Percentiles rank a stretch among this genome's conserved stretches.
phyloP scores from a whole-genome alignment of 768 basidiomycete genomes.

The Tulasnella sp. region DNA sequence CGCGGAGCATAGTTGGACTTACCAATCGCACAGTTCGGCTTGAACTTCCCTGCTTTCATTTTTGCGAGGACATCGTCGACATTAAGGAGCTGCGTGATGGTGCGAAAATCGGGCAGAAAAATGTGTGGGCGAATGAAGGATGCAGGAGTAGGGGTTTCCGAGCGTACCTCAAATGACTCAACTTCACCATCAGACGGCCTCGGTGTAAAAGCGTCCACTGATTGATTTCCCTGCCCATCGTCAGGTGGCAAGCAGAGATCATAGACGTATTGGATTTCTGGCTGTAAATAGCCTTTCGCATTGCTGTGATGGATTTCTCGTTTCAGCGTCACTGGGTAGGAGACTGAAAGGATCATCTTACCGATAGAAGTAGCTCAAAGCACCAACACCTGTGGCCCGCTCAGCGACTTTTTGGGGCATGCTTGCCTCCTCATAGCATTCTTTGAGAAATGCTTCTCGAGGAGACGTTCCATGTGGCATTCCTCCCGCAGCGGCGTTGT shows the following conservation, averaged over 20 bases:
- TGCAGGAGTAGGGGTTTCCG: background rate
- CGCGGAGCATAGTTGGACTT: constrained; percentile 23
- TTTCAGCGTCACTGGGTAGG: background rate
- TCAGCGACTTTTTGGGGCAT: constrained; percentile 55
- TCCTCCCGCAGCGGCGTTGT: constrained; percentile 89
- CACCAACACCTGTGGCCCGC: constrained; percentile 51
- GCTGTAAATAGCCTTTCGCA: constrained; percentile 67
- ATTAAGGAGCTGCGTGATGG: constrained; percentile 57
- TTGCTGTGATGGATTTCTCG: constrained; percentile 33
- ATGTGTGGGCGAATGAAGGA: too few relatives aligned
- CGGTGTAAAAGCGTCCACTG: constrained; percentile 41
- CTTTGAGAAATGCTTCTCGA: constrained; percentile 74
- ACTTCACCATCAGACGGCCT: constrained; percentile 86
- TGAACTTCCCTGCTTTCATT: constrained; percentile 69
- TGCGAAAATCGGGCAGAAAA: too few relatives aligned
- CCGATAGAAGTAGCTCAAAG: constrained; percentile 75
- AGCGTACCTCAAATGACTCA: constrained; percentile 74
- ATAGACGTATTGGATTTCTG: constrained; percentile 81
- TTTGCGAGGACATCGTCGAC: constrained; percentile 50
- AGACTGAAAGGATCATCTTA: constrained; percentile 26
- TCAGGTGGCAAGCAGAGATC: constrained; percentile 49
- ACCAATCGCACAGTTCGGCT: constrained; percentile 87
- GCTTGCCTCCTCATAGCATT: constrained; percentile 89
- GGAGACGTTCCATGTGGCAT: constrained; percentile 68
- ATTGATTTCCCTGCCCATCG: constrained; percentile 32